Evolutionary conservation across 805 yeast genomes (phyloP).

Genomic region (Cyberlindnera maclurae): DNA sequence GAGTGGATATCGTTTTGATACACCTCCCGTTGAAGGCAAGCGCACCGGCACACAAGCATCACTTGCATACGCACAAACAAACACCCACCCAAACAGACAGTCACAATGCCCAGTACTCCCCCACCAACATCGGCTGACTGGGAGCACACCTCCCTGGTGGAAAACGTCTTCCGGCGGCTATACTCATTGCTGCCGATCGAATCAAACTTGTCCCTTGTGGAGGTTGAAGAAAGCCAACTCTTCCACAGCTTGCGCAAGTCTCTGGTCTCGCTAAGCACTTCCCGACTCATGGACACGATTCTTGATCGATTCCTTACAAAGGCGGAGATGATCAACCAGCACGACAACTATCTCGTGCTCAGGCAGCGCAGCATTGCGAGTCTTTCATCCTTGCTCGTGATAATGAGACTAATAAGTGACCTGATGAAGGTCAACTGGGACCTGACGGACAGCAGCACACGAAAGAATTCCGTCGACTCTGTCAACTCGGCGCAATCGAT

Average conservation of each 20-base stretch:
- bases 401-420: constrained; percentile 34
- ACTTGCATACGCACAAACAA: no score
- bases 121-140: no score
- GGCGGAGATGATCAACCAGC: constrained; percentile 24
- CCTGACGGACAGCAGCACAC: constrained; percentile 20
- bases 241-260: constrained; percentile 29
- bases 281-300: constrained; percentile 26
- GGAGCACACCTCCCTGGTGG: constrained; percentile 24
- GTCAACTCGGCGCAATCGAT: constrained; percentile 15
- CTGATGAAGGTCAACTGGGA: constrained; percentile 35
- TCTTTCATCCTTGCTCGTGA: constrained; percentile 29
- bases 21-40: no score
- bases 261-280: constrained; percentile 25
- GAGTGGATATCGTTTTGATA: no score
- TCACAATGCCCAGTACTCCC: no score
- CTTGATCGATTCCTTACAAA: constrained; percentile 21
- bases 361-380: constrained; percentile 23
- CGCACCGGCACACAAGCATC: no score
- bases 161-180: constrained; percentile 29
- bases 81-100: no score
- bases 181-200: constrained; percentile 30
- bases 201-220: constrained; percentile 28
- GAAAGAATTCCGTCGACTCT: constrained; percentile 20
- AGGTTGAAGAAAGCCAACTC: constrained; percentile 30
- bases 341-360: constrained; percentile 21